phyloP scores from a whole-genome alignment of 225 moss, liverwort and hornwort species.

The Pseudoscleropodium purum region DNA sequence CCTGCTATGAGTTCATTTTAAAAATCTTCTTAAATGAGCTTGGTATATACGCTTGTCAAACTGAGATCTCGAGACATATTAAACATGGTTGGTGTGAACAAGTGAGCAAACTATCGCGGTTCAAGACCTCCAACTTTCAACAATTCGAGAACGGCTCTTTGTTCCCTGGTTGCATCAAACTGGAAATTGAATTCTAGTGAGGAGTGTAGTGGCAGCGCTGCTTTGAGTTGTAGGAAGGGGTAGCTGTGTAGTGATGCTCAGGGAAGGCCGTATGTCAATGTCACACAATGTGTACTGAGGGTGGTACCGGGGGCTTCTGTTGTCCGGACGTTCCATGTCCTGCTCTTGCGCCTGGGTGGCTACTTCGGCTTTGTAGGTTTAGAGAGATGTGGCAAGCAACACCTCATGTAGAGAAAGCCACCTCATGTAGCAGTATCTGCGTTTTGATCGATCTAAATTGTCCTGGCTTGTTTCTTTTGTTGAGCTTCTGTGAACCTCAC shows the following conservation, averaged over 20 bases:
- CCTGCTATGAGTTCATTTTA: constrained; percentile 71
- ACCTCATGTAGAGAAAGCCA: constrained; percentile 14
- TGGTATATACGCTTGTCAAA: not conserved
- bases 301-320: constrained; percentile 17
- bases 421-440: constrained; percentile 17
- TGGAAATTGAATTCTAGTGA: constrained; percentile 7
- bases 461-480: not conserved
- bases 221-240: constrained; percentile 9
- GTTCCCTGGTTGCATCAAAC: constrained; percentile 7
- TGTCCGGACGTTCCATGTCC: constrained; percentile 1
- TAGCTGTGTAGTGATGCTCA: not conserved
- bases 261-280: constrained; percentile 3
- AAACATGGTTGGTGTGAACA: constrained; percentile 16
- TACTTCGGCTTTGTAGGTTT: constrained; percentile 24
- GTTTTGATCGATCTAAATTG: constrained; percentile 1
- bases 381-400: constrained; percentile 16
- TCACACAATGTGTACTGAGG: constrained; percentile 9
- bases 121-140: not conserved
- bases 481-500: not conserved
- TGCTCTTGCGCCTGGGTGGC: constrained; percentile 1
- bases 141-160: constrained; percentile 10
- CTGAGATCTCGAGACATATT: not conserved
- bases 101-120: constrained; percentile 21
- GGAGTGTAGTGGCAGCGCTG: not conserved
- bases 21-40: not conserved